phyloP scores from a whole-genome alignment of 179 eudicot genomes.

The Silene vulgaris region DNA sequence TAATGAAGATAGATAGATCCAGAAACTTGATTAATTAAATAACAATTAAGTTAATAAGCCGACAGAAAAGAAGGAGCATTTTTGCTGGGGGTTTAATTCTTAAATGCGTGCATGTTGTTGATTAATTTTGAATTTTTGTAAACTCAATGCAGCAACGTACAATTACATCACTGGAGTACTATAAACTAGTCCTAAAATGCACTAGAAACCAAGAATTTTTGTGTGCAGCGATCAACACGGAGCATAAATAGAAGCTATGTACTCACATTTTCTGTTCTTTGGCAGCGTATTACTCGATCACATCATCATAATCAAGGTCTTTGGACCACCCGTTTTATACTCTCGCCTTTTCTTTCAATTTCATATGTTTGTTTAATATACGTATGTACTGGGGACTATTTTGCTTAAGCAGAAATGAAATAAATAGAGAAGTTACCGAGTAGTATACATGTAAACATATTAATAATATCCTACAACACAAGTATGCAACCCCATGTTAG shows the following conservation, averaged over 20 bases:
- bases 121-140: constrained; percentile 3
- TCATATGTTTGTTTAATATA: no score
- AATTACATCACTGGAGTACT: not conserved
- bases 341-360: no score
- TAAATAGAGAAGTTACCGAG: no score
- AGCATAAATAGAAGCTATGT: constrained; percentile 33
- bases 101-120: constrained; percentile 27
- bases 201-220: constrained; percentile 27
- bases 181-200: constrained; percentile 19
- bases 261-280: constrained; percentile 34
- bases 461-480: no score
- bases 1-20: constrained; percentile 13
- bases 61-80: constrained; percentile 32
- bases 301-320: constrained; percentile 12
- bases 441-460: no score
- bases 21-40: not conserved
- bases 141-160: not conserved
- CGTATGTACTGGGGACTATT: no score
- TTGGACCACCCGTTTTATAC: no score
- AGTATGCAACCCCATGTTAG: no score
- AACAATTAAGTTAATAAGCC: constrained; percentile 8
- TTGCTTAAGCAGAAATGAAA: no score
- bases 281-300: constrained; percentile 30
- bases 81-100: constrained; percentile 24
- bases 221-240: constrained; percentile 40